Base-by-base conservation (phyloP, 2,329 filamentous ascomycete species). In the Aureobasidium sp. region DNA sequence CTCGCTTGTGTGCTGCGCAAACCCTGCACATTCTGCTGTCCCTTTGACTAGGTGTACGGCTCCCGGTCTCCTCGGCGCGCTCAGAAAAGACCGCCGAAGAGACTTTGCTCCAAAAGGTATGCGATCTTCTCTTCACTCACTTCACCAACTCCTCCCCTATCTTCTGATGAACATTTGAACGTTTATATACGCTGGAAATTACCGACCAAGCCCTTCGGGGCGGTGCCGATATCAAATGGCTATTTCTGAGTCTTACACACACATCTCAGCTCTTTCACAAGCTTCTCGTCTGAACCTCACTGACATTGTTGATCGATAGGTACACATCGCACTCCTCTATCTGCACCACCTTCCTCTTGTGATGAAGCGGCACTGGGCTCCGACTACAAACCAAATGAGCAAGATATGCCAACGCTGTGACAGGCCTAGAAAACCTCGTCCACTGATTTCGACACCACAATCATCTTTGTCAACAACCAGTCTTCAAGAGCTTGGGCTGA, bases 181-280 rank as follows among this genome's bases (percentile, higher is more conserved):
- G 82, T 79, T 72, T 66, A 78, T 84, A 84, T 86, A 89, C 81
- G 89, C 91, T 92, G 90, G 90, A 93, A 94, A 87, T 95, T 95
- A 95, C 90, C 90, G 90, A 86, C 90, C 85, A 89, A 95, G 83
- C 82, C 79, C 79, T 78, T 67, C 73, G 78, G 75, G 79, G 80
- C 81, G 74, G 83, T 90, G 90, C 89, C 81, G 89, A 90, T 82
- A 91, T 81, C 76, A 86, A 87, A 84, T 89, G 89, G 90, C 90
- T 91, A 84, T 88, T 82, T 84, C 89, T 92, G 89, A 92, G 84
- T 71, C 72, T 52, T 37, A 45, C n/a, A 37, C 36, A 44, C 25
- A 55, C 31, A 37, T 51, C 36, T 41, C 53, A 57, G 62, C 57
- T 53, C 41, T 39, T 31, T 60, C 37, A 41, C 59, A 56, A 36